Evolutionary conservation across 768 basidiomycete genomes (phyloP), one percentile per base, ranked within the genome.

Genomic region (Suillus fuscotomentosus): DNA sequence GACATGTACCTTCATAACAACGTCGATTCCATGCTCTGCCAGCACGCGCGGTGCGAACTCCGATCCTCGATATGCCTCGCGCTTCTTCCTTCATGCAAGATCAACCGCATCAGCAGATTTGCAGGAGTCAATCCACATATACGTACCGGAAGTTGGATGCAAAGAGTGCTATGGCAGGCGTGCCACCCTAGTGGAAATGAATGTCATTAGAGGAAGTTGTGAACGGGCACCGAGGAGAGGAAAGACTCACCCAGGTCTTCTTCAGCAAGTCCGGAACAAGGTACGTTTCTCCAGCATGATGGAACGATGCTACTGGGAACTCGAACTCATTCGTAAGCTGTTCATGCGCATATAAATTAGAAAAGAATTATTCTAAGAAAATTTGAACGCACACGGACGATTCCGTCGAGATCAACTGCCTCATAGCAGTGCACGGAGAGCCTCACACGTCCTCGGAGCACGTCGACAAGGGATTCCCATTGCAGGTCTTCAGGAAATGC

Each of bases 311-410:
- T 62, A 93, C 83, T 7, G 87, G 85, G 73, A 92, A 92, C 69
- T 88, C 82, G 82, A 94, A 95, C 72, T 95, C 92, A 70, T 95
- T 91, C 39, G 91, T 86, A 42, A 94, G 81, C 85, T 92, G 66
- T 22, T 43, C 14, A 20, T 39, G 6, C 41, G 31, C 45, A 50
- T 45, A 36, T 62, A 39, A 39, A 42, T 27, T 11, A 50, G 7
- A 47, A 36, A 36, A 38, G 36, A 38, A 38, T 38, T 9, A 38
- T 38, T 38, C 36, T 38, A 38, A 38, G 36, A 8, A 10, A 10
- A 10, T 38, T 10, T 38, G 10, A 10, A 38, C 36, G 36, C 36
- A 91, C 90, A 67, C 91, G 79, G 65, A 91, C 86, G 20, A 92
- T 79, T 20, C 78, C 83, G 70, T 92, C 90, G 17, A 92, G 75